Conservation (phyloP, 805 yeast species). For the Zygosaccharomyces rouxii region DNA sequence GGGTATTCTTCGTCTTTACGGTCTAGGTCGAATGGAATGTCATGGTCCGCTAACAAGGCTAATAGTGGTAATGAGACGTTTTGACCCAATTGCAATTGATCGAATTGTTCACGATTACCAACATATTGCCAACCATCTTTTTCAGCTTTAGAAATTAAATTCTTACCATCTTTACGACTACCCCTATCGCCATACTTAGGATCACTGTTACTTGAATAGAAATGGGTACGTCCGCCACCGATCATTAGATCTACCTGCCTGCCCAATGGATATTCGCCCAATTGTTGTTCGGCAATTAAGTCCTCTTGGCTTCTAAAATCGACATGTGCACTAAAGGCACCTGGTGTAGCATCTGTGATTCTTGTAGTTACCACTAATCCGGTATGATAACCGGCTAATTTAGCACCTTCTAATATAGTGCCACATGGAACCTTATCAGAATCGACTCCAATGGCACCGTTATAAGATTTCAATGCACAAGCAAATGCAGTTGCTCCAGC, state of each 20-base stretch:
- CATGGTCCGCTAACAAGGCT: slow-evolving; percentile 68
- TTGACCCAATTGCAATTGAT: slow-evolving; percentile 49
- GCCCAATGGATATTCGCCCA: slow-evolving; percentile 79
- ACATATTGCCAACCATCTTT: slow-evolving; percentile 56
- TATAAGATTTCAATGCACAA: slow-evolving; percentile 77
- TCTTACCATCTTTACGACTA: slow-evolving; percentile 65
- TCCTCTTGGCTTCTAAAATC: slow-evolving; percentile 74
- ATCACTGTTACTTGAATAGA: slow-evolving; percentile 45
- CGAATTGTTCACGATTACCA: slow-evolving; percentile 56
- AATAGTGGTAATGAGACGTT: slow-evolving; percentile 72
- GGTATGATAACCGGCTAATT: slow-evolving; percentile 71
- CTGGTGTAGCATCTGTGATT: slow-evolving; percentile 94
- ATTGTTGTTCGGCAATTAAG: slow-evolving; percentile 79
- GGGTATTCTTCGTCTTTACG: slow-evolving; percentile 60
- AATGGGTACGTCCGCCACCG: slow-evolving; percentile 91
- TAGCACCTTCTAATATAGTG: slow-evolving; percentile 82
- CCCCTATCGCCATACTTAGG: slow-evolving; percentile 38
- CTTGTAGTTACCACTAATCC: slow-evolving; percentile 92
- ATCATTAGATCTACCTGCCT: slow-evolving; percentile 75
- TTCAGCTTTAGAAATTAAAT: slow-evolving; percentile 63
- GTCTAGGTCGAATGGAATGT: slow-evolving; percentile 84
- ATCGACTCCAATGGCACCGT: slow-evolving; percentile 88
- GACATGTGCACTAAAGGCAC: slow-evolving; percentile 79
- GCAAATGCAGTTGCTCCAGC: slow-evolving; percentile 96
- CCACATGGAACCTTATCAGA: slow-evolving; percentile 73